phyloP scores from a whole-genome alignment of 495 filamentous ascomycete genomes.

The Penicillium atrosanguineum region DNA sequence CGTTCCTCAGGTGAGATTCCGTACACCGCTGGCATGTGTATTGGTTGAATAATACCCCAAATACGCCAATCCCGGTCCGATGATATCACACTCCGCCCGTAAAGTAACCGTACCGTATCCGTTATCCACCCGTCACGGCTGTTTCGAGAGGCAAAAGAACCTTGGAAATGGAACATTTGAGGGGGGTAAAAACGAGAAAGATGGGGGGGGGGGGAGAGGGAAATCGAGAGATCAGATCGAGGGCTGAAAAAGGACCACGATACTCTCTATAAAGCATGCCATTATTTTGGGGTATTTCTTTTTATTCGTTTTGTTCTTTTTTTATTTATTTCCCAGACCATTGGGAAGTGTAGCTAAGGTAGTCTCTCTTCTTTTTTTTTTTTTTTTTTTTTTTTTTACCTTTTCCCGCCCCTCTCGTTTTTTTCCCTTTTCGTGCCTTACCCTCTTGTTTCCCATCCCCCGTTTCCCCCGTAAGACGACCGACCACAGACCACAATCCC shows the following conservation, averaged over 20 bases:
- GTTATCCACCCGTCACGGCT: slow-evolving; percentile 2
- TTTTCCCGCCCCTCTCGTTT: not conserved
- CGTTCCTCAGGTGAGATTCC: not conserved
- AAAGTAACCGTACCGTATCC: slow-evolving; percentile 1
- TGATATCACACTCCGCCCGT: slow-evolving; percentile 4
- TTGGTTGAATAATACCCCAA: not conserved
- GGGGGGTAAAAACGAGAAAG: not conserved
- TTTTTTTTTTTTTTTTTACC: not conserved
- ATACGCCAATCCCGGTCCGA: slow-evolving; percentile 3
- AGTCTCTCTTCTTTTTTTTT: not conserved
- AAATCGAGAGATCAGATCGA: slow-evolving; percentile 6
- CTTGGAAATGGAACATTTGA: not conserved
- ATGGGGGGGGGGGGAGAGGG: not conserved
- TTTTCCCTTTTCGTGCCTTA: not conserved
- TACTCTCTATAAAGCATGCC: slow-evolving; percentile 1
- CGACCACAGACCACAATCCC: not conserved
- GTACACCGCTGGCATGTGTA: not conserved
- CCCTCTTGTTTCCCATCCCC: not conserved
- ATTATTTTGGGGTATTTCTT: not conserved
- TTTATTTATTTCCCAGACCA: no score
- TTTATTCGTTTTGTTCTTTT: no score
- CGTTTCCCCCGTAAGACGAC: slow-evolving; percentile 2
- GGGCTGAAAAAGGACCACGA: not conserved
- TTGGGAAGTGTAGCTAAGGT: no score
- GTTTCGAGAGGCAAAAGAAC: not conserved